phyloP scores from a whole-genome alignment of 306 rosid genomes.

The Benincasa hispida region DNA sequence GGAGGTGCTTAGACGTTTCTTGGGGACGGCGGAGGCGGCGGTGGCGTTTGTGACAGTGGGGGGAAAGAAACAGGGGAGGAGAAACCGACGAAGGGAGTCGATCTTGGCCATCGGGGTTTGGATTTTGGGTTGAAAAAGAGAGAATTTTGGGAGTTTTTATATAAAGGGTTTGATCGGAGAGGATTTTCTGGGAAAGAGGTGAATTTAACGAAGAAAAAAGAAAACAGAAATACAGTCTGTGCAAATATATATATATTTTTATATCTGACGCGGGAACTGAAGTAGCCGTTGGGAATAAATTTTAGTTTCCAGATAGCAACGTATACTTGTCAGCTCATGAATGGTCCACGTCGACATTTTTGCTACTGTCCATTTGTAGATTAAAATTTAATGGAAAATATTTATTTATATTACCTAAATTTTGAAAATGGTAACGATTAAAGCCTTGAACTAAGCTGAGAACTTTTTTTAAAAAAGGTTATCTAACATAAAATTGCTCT shows the following conservation, averaged over 20 bases:
- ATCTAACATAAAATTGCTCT: no score
- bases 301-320: background rate
- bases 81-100: constrained; percentile 75
- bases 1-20: constrained; percentile 64
- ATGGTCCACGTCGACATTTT: background rate
- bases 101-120: constrained; percentile 35
- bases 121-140: background rate
- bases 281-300: constrained; percentile 7
- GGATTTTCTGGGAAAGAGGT: background rate
- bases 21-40: constrained; percentile 18
- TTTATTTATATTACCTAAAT: no score
- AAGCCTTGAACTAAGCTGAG: no score
- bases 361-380: background rate
- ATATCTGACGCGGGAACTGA: constrained; percentile 1
- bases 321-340: background rate
- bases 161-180: background rate
- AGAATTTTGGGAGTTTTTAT: background rate
- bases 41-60: constrained; percentile 4
- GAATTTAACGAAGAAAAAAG: background rate
- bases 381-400: no score
- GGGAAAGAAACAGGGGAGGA: constrained; percentile 67
- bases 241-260: background rate
- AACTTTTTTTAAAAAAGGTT: no score
- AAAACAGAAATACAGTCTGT: background rate
- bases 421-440: no score